These are phyloP conservation scores for Carnegiea gigantea DNA, from an alignment of 179 eudicot genomes.

Conservation along the genomic window DNA sequence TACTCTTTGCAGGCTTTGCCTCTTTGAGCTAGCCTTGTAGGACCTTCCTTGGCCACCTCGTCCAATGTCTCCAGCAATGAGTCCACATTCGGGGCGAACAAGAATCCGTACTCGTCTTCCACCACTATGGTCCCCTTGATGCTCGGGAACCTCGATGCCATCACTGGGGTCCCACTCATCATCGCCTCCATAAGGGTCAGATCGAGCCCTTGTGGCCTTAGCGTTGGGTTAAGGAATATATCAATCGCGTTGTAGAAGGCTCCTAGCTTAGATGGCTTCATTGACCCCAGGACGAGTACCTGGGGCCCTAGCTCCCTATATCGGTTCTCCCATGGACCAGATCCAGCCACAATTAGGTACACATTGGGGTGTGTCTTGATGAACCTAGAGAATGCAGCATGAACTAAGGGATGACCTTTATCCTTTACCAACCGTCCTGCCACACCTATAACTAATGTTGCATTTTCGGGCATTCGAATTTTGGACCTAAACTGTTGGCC, in stretches of 20 bases:
- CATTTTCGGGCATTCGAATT: slow-evolving; percentile 65
- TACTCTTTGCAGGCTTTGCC: slow-evolving; percentile 62
- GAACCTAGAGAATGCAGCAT: slow-evolving; percentile 63
- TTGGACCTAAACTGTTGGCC: slow-evolving; percentile 56
- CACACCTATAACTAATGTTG: slow-evolving; percentile 72
- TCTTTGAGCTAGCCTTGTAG: slow-evolving; percentile 51
- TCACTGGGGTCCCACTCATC: slow-evolving; percentile 87
- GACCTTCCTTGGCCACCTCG: slow-evolving; percentile 58
- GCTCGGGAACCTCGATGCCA: slow-evolving; percentile 85
- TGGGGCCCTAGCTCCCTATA: slow-evolving; percentile 68
- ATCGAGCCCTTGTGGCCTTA: slow-evolving; percentile 92
- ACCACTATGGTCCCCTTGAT: slow-evolving; percentile 79
- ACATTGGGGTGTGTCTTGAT: slow-evolving; percentile 44
- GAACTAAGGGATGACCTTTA: slow-evolving; percentile 81
- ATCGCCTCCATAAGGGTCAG: slow-evolving; percentile 89
- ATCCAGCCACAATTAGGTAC: slow-evolving; percentile 73
- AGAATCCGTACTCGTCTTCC: slow-evolving; percentile 70
- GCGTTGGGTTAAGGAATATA: slow-evolving; percentile 78
- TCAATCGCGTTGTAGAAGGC: slow-evolving; percentile 80
- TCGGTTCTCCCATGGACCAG: slow-evolving; percentile 82
- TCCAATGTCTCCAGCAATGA: slow-evolving; percentile 58
- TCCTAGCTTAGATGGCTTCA: slow-evolving; percentile 65
- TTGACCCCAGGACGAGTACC: slow-evolving; percentile 65
- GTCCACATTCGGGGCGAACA: slow-evolving; percentile 83
- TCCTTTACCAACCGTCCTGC: slow-evolving; percentile 94